These are phyloP conservation scores for Ogataea thermomethanolica DNA, from an alignment of 805 yeast species.

Conservation along the genomic window DNA sequence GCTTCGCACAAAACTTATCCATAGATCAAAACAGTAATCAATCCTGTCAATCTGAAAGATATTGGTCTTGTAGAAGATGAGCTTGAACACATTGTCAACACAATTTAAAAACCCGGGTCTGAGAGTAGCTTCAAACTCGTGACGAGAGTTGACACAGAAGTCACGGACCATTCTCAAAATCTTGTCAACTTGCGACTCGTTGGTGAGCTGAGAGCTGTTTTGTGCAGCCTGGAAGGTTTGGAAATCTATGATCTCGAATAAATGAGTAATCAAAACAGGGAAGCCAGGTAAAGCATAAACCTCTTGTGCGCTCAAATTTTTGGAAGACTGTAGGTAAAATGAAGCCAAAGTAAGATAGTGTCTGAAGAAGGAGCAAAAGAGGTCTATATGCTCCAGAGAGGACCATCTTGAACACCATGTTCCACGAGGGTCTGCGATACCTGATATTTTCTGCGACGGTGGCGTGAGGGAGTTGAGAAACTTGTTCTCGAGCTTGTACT, in stretches of 20 bases:
- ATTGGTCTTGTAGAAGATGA: slow-evolving; percentile 23
- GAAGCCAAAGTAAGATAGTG: slow-evolving; percentile 45
- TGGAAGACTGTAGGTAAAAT: slow-evolving; percentile 15
- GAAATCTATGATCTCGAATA: slow-evolving; percentile 37
- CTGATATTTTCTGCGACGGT: slow-evolving; percentile 36
- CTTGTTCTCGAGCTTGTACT: slow-evolving; percentile 28
- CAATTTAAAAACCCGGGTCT: slow-evolving; percentile 21
- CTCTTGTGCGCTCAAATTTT: slow-evolving; percentile 11
- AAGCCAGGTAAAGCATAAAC: slow-evolving; percentile 43
- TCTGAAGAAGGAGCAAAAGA: slow-evolving; percentile 58
- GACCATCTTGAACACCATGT: slow-evolving; percentile 64
- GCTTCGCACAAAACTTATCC: slow-evolving; percentile 24
- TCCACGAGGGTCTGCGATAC: slow-evolving; percentile 56
- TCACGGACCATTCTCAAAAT: slow-evolving; percentile 37
- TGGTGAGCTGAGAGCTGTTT: slow-evolving; percentile 1
- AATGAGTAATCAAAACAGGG: slow-evolving; percentile 41
- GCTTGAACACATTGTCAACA: slow-evolving; percentile 24
- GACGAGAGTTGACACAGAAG: slow-evolving; percentile 30
- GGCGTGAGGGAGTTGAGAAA: slow-evolving; percentile 38
- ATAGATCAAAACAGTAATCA: slow-evolving; percentile 24
- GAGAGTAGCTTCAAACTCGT: slow-evolving; percentile 27
- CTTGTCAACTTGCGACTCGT: slow-evolving; percentile 30
- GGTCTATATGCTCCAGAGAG: slow-evolving; percentile 47
- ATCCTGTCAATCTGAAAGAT: slow-evolving; percentile 24
- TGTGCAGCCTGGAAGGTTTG: slow-evolving; percentile 20